These are phyloP conservation scores for Collybiopsis luxurians DNA, from an alignment of 768 basidiomycete species.

Conservation along the genomic window DNA sequence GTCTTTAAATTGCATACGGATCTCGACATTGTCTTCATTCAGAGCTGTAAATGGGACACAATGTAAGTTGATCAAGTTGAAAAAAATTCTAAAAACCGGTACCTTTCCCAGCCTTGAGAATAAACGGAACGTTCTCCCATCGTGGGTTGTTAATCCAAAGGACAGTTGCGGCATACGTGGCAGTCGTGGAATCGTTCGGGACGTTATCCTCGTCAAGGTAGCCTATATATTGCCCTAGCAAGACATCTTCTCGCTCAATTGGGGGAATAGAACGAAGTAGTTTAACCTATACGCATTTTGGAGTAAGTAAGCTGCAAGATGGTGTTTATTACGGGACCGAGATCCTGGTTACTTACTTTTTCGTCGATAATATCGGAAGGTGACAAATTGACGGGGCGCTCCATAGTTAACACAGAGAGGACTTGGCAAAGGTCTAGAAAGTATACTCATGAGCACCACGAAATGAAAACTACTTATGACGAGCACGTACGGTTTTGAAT, in stretches of 20 bases:
- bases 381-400: constrained; percentile 94
- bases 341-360: constrained; percentile 67
- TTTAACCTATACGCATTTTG: constrained; percentile 97
- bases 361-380: constrained; percentile 98
- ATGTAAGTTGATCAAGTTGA: neutral
- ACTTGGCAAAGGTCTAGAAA: constrained; percentile 87
- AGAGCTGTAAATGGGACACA: constrained; percentile 53
- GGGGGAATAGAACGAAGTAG: constrained; percentile 89
- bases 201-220: constrained; percentile 97
- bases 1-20: constrained; percentile 97
- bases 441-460: neutral
- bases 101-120: constrained; percentile 98
- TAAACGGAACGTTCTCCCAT: constrained; percentile 99
- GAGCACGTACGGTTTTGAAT: constrained; percentile 97
- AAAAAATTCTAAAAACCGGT: too few species aligned
- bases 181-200: constrained; percentile 86
- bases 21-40: constrained; percentile 97
- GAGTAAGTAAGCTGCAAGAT: neutral
- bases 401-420: constrained; percentile 93
- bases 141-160: constrained; percentile 92
- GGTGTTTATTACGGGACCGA: neutral
- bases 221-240: constrained; percentile 95
- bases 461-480: neutral
- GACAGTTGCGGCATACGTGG: constrained; percentile 89
- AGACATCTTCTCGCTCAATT: constrained; percentile 69